Evolutionary conservation across 2,329 filamentous ascomycete species (phyloP).

Genomic region (Ophiosphaerella narmari): DNA sequence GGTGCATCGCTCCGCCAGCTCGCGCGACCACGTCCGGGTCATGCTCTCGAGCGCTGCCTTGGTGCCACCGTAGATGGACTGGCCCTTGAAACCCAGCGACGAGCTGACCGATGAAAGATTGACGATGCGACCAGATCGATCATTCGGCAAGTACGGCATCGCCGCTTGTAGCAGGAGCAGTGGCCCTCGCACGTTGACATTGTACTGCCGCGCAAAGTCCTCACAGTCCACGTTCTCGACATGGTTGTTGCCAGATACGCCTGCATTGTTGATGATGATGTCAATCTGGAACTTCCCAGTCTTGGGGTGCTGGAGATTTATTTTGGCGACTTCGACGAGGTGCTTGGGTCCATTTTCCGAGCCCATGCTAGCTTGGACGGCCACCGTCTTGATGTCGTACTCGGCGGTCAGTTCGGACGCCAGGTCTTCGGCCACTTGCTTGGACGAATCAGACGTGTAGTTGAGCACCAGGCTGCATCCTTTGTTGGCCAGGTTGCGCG

Average conservation of each 20-base stretch:
- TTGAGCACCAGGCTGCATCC: slow-evolving; percentile 72
- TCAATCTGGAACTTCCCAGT: slow-evolving; percentile 70
- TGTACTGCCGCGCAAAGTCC: slow-evolving; percentile 74
- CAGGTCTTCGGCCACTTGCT: slow-evolving; percentile 56
- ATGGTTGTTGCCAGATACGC: slow-evolving; percentile 66
- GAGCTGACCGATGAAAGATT: slow-evolving; percentile 65
- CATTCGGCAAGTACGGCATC: slow-evolving; percentile 69
- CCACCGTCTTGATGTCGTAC: slow-evolving; percentile 64
- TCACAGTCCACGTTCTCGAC: slow-evolving; percentile 65
- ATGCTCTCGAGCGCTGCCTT: slow-evolving; percentile 71
- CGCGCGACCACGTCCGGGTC: slow-evolving; percentile 70
- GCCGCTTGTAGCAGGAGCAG: slow-evolving; percentile 77
- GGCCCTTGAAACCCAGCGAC: slow-evolving; percentile 61
- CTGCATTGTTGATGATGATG: slow-evolving; percentile 88
- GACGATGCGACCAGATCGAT: slow-evolving; percentile 68
- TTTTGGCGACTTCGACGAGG: slow-evolving; percentile 63
- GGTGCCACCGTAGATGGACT: slow-evolving; percentile 67
- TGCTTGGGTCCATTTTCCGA: slow-evolving; percentile 63
- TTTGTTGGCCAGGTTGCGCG: slow-evolving; percentile 73
- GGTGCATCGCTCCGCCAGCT: slow-evolving; percentile 64
- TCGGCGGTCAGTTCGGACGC: slow-evolving; percentile 59
- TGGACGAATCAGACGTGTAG: slow-evolving; percentile 69
- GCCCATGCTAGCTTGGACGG: slow-evolving; percentile 74
- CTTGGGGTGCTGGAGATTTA: slow-evolving; percentile 61
- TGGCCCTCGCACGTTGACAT: slow-evolving; percentile 81